Evolutionary conservation across 768 basidiomycete genomes (phyloP).

Genomic region (Suillus brevipes): DNA sequence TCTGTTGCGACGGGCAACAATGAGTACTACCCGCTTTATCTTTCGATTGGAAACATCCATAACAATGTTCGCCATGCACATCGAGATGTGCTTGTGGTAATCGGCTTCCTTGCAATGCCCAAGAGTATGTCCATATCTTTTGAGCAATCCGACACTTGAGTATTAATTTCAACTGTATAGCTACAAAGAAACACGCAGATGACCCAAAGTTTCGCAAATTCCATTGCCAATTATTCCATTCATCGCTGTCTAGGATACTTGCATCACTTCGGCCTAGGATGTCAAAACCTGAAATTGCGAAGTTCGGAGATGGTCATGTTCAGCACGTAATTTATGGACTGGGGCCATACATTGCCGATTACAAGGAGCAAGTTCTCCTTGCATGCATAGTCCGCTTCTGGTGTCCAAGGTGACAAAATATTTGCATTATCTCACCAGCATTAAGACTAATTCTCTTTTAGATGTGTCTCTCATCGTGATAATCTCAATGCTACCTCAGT

Average conservation of each 20-base stretch:
- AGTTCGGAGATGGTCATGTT: slow-evolving; percentile 22
- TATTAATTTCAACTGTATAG: neutral
- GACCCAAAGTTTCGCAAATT: slow-evolving; percentile 18
- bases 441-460: neutral
- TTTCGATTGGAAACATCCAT: slow-evolving; percentile 12
- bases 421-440: neutral
- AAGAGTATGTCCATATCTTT: slow-evolving; percentile 24
- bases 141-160: neutral
- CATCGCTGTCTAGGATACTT: slow-evolving; percentile 17
- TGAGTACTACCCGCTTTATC: slow-evolving; percentile 14
- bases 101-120: slow-evolving; percentile 33
- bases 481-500: neutral
- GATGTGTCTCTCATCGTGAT: neutral
- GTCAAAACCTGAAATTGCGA: slow-evolving; percentile 16
- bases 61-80: slow-evolving; percentile 12
- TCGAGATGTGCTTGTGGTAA: slow-evolving; percentile 10
- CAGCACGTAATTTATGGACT: slow-evolving; percentile 21
- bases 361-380: slow-evolving; percentile 21
- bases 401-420: slow-evolving; percentile 16
- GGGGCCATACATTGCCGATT: slow-evolving; percentile 22
- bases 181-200: slow-evolving; percentile 8
- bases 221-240: slow-evolving; percentile 21
- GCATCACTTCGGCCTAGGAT: slow-evolving; percentile 14
- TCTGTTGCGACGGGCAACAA: slow-evolving; percentile 10
- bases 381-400: slow-evolving; percentile 17